These are phyloP conservation scores for Pouteria campechiana DNA, from an alignment of 179 eudicot genomes.

Conservation along the genomic window DNA sequence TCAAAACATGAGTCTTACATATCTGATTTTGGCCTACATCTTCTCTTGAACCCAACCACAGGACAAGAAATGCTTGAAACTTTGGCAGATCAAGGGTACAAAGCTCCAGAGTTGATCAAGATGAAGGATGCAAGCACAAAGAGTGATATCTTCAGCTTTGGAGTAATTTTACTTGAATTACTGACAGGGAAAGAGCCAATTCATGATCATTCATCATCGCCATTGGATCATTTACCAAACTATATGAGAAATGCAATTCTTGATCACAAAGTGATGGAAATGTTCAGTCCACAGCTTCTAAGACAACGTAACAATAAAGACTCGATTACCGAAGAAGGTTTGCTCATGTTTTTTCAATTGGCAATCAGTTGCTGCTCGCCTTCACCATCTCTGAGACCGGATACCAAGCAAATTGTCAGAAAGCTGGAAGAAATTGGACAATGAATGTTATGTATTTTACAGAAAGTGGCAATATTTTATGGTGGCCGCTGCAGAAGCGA, in stretches of 20 bases:
- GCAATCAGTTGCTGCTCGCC: constrained; percentile 92
- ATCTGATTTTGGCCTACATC: constrained; percentile 74
- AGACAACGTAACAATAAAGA: constrained; percentile 30
- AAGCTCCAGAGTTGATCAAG: constrained; percentile 86
- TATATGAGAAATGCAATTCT: constrained; percentile 45
- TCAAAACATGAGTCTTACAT: constrained; percentile 35
- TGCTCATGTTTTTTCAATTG: constrained; percentile 61
- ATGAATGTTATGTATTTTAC: constrained; percentile 1
- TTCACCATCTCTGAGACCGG: constrained; percentile 72
- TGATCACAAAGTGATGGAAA: constrained; percentile 44
- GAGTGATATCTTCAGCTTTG: constrained; percentile 73
- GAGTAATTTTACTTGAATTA: constrained; percentile 70
- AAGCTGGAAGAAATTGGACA: constrained; percentile 70
- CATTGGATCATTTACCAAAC: constrained; percentile 47
- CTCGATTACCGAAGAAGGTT: constrained; percentile 37
- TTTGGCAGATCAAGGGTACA: constrained; percentile 67
- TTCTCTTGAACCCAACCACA: constrained; percentile 58
- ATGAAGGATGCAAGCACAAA: constrained; percentile 54
- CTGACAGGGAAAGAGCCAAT: constrained; percentile 65
- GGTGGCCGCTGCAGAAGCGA: too few species aligned
- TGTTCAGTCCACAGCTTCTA: constrained; percentile 46
- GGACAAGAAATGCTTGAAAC: constrained; percentile 83
- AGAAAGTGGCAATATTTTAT: too few species aligned
- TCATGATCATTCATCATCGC: constrained; percentile 16
- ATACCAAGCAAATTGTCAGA: constrained; percentile 47